Evolutionary conservation across 441 rosid species (phyloP), one percentile per base, ranked within the genome.

Genomic region (Jatropha multifida): DNA sequence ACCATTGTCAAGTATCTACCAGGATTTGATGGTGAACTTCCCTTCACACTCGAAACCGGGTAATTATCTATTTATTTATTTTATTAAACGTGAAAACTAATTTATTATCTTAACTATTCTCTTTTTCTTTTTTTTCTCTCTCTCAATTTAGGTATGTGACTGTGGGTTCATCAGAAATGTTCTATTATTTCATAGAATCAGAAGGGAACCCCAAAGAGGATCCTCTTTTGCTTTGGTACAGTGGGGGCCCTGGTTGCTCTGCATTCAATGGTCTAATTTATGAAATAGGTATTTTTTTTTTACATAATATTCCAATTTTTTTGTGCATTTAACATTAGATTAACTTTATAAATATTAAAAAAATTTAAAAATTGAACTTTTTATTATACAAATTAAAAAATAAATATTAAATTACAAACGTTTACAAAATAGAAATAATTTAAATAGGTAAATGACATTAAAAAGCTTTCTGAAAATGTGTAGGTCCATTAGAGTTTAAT

Each of bases 21-120:
- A 3, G 88, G 90, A 1, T 85, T 51, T 69, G 80, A 74, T 27
- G 90, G 90, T 2, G 79, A 72, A 46, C 88, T 87, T 40, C 90
- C 90, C 0, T 85, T 87, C 71, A 79, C 71, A 44, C 82, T 87
- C 0, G 87, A 87, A 83, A 87, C 90, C 1, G 88, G 90, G 87
- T 32, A 32, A 32, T 32, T 32, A 32, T 32, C 32, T 46, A 7
- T 8, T 8, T 46, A 8, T 46, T 46, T 46, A 7, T 46, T 46
- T 46, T 46, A 46, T 7, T 46, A 9, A 46, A 46, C 2, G 11
- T 9, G 8, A 46, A 6, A 46, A 44, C 8, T 44, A 44, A 32
- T 32, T 32, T 32, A 32, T 56, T 17, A 56, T 18, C 2, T 58
- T 23, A 42, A 32, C 1, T 32, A 32, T 32, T 32, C 14, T 61